Percentiles rank a stretch among this genome's conserved stretches.
These are phyloP conservation scores for Nevesoporus exiguus DNA, from an alignment of 768 basidiomycete species.

Conservation along the genomic window DNA sequence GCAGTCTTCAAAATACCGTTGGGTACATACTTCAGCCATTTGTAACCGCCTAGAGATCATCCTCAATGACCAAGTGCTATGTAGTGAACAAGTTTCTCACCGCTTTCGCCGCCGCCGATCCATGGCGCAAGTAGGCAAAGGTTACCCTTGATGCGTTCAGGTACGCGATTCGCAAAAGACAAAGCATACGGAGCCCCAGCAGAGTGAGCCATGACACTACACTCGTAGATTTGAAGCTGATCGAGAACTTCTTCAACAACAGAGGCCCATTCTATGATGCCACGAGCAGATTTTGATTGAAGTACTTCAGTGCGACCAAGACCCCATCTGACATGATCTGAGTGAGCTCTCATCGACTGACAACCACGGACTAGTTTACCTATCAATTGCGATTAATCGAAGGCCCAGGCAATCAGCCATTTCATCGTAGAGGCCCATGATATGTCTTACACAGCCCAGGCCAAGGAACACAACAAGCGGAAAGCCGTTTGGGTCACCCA, in stretches of 20 bases:
- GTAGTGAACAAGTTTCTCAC: slow-evolving; percentile 44
- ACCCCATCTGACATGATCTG: slow-evolving; percentile 67
- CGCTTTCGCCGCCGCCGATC: slow-evolving; percentile 88
- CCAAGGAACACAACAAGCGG: slow-evolving; percentile 93
- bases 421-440: slow-evolving; percentile 95
- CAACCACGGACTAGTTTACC: slow-evolving; percentile 43
- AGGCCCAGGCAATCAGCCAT: slow-evolving; percentile 87
- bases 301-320: slow-evolving; percentile 79
- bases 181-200: slow-evolving; percentile 94
- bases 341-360: slow-evolving; percentile 11
- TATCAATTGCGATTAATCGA: slow-evolving; percentile 90
- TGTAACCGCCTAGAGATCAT: slow-evolving; percentile 65
- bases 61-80: slow-evolving; percentile 10
- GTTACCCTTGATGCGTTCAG: slow-evolving; percentile 75
- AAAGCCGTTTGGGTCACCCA: slow-evolving; percentile 80
- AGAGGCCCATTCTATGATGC: slow-evolving; percentile 86
- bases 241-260: slow-evolving; percentile 92
- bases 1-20: slow-evolving; percentile 91
- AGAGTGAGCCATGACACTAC: slow-evolving; percentile 91
- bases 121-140: slow-evolving; percentile 92
- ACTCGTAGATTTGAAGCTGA: slow-evolving; percentile 68
- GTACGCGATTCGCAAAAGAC: slow-evolving; percentile 75
- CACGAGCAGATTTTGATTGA: slow-evolving; percentile 62
- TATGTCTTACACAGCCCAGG: slow-evolving; percentile 88
- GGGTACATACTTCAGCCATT: slow-evolving; percentile 96